Evolutionary conservation across 2,329 filamentous ascomycete genomes (phyloP).

Genomic region (Colletotrichum australisinense): DNA sequence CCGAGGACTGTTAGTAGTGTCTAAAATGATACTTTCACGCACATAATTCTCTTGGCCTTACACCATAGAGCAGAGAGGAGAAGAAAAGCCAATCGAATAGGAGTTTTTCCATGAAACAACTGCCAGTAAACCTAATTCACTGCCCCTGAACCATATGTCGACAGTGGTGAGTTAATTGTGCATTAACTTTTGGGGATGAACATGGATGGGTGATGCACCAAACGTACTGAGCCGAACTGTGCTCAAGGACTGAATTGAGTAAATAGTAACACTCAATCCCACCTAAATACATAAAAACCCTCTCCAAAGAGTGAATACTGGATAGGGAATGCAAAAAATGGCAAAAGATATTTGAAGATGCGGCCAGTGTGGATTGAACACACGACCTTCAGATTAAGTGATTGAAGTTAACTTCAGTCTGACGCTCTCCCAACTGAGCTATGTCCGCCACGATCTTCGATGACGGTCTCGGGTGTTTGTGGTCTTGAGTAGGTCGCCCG

Average conservation of each 20-base stretch:
- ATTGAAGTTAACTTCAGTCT: conserved; percentile 35
- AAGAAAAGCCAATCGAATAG: not conserved
- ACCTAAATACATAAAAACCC: no score
- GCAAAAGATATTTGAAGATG: conserved; percentile 4
- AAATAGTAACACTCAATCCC: no score
- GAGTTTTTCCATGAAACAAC: not conserved
- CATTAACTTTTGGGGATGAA: not conserved
- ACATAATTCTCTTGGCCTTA: not conserved
- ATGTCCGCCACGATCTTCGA: conserved; percentile 28
- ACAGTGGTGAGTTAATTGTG: not conserved
- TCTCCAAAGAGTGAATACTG: no score
- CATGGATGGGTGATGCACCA: not conserved
- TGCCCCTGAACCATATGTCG: not conserved
- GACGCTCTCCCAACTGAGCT: conserved; percentile 37
- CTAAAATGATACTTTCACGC: not conserved
- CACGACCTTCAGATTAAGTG: conserved; percentile 35
- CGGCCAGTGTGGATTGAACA: conserved; percentile 36
- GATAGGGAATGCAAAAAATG: not conserved
- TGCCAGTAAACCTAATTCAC: not conserved
- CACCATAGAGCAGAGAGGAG: not conserved
- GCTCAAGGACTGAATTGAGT: no score
- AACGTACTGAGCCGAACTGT: not conserved
- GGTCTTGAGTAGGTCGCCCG: accelerated
- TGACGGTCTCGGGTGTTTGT: accelerated
- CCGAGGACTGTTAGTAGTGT: not conserved